phyloP scores from a whole-genome alignment of 2,329 filamentous ascomycete genomes.

The Epicoccum nigrum region DNA sequence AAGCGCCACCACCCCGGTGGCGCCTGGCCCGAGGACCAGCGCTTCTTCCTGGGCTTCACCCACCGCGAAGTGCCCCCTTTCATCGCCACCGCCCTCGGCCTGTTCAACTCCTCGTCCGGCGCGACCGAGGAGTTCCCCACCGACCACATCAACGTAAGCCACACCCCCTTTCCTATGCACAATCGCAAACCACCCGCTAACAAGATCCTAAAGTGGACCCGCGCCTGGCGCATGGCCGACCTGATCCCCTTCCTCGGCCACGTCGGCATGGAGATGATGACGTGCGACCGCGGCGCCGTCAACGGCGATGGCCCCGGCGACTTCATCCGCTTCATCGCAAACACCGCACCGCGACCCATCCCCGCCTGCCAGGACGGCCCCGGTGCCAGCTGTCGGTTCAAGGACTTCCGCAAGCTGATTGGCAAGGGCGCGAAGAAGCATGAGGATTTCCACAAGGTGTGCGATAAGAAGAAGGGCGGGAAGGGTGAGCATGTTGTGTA shows the following conservation, averaged over 20 bases:
- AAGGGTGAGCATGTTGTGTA: constrained; percentile 16
- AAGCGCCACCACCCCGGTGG: constrained; percentile 50
- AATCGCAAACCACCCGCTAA: not conserved
- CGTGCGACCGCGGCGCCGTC: constrained; percentile 60
- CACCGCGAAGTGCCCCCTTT: constrained; percentile 71
- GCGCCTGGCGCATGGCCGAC: constrained; percentile 67
- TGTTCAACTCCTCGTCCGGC: constrained; percentile 72
- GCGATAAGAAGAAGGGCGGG: constrained; percentile 31
- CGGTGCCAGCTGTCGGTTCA: constrained; percentile 55
- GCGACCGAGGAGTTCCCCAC: constrained; percentile 66
- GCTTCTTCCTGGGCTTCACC: constrained; percentile 70
- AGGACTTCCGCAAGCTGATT: constrained; percentile 52
- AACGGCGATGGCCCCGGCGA: constrained; percentile 53
- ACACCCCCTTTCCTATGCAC: not conserved
- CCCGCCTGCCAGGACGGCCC: constrained; percentile 57
- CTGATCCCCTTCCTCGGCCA: constrained; percentile 70
- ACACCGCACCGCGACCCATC: constrained; percentile 56
- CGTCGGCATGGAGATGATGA: constrained; percentile 68
- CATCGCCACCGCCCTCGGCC: constrained; percentile 68
- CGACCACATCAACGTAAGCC: constrained; percentile 57
- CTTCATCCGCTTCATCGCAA: constrained; percentile 60
- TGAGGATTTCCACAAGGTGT: constrained; percentile 38
- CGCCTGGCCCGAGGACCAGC: constrained; percentile 52
- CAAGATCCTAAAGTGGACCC: constrained; percentile 50
- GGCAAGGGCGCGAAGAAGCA: constrained; percentile 46